These are phyloP conservation scores for Vigna hirtella DNA, from an alignment of 306 rosid genomes.

Conservation along the genomic window DNA sequence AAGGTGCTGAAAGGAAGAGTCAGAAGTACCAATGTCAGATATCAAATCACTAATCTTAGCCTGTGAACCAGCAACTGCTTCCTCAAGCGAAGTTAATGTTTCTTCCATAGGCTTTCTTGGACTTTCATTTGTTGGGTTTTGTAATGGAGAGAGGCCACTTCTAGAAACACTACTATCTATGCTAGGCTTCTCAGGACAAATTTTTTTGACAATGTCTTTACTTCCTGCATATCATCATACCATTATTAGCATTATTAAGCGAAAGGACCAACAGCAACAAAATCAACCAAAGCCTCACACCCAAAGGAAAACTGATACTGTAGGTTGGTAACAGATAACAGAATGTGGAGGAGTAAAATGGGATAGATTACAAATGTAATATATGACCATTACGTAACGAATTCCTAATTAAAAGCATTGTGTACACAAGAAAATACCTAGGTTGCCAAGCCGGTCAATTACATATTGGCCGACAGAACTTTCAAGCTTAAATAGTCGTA, in stretches of 20 bases:
- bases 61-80: constrained; percentile 67
- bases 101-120: constrained; percentile 53
- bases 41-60: constrained; percentile 62
- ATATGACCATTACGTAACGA: too few relatives aligned
- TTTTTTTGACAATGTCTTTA: constrained; percentile 76
- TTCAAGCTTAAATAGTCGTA: constrained; percentile 84
- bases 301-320: constrained; percentile 1
- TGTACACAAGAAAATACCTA: constrained; percentile 57
- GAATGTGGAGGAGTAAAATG: too few relatives aligned
- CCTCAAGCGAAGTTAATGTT: constrained; percentile 75
- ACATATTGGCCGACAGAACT: constrained; percentile 84
- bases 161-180: constrained; percentile 49
- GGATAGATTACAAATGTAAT: too few relatives aligned
- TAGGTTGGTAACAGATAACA: neutral
- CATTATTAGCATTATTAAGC: neutral
- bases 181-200: constrained; percentile 63
- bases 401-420: constrained; percentile 17
- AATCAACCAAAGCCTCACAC: neutral
- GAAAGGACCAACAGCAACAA: constrained; percentile 17
- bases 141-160: constrained; percentile 47
- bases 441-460: constrained; percentile 81
- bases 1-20: constrained; percentile 57
- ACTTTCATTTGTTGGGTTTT: constrained; percentile 49
- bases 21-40: constrained; percentile 56
- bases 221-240: constrained; percentile 68